Percentiles rank a stretch among this genome's conserved stretches.
Evolutionary conservation across 1,284 basidiomycete species (phyloP).

Genomic region (Rhodotorula sp.): DNA sequence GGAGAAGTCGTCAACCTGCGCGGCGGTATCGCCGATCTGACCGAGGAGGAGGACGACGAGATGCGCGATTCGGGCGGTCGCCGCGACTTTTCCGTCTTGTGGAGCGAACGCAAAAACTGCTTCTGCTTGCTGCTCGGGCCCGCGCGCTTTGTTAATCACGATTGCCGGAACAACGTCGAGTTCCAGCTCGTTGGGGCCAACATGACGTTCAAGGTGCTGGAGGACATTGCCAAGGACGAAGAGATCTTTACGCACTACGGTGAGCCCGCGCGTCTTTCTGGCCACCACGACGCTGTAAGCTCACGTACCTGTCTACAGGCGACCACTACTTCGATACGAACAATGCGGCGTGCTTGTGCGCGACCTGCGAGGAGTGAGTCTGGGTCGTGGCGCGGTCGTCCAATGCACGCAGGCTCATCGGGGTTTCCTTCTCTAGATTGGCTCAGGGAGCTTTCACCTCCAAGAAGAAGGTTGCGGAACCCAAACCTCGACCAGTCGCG

Average conservation of each 20-base stretch:
- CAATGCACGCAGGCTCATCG: not conserved
- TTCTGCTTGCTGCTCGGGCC: conserved; percentile 88
- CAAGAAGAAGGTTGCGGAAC: not conserved
- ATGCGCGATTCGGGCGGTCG: conserved; percentile 66
- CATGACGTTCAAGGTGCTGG: conserved; percentile 82
- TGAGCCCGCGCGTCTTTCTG: not conserved
- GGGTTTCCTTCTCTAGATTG: conserved; percentile 2
- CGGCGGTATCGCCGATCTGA: conserved; percentile 79
- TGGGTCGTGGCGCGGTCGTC: not conserved
- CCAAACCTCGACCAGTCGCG: not conserved
- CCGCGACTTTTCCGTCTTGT: conserved; percentile 85
- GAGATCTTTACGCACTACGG: conserved; percentile 50
- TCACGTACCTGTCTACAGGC: conserved; percentile 32
- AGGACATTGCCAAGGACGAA: conserved; percentile 73
- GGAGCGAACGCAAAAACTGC: conserved; percentile 83
- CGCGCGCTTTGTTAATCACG: conserved; percentile 79
- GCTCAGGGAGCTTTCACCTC: conserved; percentile 30
- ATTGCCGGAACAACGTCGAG: conserved; percentile 41
- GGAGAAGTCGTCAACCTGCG: conserved; percentile 65
- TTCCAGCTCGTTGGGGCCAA: conserved; percentile 59
- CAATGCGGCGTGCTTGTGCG: conserved; percentile 83
- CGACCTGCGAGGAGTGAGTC: conserved; percentile 74
- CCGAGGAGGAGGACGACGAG: conserved; percentile 74
- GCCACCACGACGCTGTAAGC: conserved; percentile 46
- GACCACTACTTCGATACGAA: conserved; percentile 68